Evolutionary conservation across 2,329 filamentous ascomycete species (phyloP).

Genomic region (Chalaropsis ovoidea): DNA sequence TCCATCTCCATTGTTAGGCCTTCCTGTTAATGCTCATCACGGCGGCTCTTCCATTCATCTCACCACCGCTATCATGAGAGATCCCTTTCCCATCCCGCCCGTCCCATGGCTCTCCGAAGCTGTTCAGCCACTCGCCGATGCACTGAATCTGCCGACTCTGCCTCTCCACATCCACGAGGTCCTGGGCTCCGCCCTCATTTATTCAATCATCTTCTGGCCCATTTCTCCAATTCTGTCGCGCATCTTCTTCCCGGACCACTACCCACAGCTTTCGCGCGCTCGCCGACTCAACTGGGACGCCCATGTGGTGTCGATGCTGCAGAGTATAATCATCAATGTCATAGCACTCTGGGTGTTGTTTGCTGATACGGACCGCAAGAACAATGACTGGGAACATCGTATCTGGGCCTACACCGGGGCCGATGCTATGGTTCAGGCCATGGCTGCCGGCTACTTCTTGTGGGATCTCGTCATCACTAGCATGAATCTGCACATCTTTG

Average conservation of each 20-base stretch:
- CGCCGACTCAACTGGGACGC: constrained; percentile 70
- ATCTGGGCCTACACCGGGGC: constrained; percentile 70
- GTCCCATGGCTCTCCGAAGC: constrained; percentile 47
- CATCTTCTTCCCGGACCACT: constrained; percentile 51
- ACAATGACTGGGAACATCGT: constrained; percentile 56
- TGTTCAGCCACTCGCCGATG: constrained; percentile 54
- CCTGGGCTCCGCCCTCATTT: constrained; percentile 53
- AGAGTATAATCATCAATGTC: constrained; percentile 60
- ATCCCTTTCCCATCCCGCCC: constrained; percentile 58
- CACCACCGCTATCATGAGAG: constrained; percentile 47
- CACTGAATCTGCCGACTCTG: constrained; percentile 52
- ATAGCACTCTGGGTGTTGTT: constrained; percentile 66
- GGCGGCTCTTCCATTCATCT: background rate
- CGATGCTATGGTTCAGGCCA: constrained; percentile 61
- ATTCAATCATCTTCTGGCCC: constrained; percentile 56
- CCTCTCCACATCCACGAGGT: constrained; percentile 72
- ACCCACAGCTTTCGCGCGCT: constrained; percentile 53
- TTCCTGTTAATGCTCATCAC: background rate
- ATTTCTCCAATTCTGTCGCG: constrained; percentile 58
- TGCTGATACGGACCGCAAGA: constrained; percentile 54
- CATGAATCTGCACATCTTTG: constrained; percentile 60
- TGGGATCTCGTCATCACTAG: constrained; percentile 69
- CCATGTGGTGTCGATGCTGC: constrained; percentile 73
- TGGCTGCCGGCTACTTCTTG: constrained; percentile 72
- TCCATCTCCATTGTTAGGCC: background rate